phyloP scores from a whole-genome alignment of 306 rosid species.

The Cucumis melo region DNA sequence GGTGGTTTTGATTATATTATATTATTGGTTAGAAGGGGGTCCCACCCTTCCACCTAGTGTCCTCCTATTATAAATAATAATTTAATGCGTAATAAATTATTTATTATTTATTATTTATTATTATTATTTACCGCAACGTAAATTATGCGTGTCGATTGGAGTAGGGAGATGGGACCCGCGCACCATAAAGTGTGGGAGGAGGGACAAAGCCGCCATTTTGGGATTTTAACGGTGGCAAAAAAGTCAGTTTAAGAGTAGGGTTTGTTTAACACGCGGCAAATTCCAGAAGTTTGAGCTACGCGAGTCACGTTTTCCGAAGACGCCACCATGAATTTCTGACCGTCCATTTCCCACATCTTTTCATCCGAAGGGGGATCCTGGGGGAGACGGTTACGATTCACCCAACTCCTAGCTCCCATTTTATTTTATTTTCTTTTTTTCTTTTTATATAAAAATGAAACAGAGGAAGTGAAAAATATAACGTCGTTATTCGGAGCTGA shows the following conservation, averaged over 20 bases:
- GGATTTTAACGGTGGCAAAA: background rate
- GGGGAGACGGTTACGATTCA: background rate
- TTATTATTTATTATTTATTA: no score
- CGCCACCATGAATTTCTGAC: background rate
- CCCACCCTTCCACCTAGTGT: no score
- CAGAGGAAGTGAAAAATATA: background rate
- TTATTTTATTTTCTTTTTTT: background rate
- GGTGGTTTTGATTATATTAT: no score
- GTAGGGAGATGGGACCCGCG: background rate
- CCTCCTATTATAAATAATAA: no score
- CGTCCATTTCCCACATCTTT: conserved; percentile 2
- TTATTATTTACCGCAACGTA: background rate
- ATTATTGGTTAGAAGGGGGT: no score
- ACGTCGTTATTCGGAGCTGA: background rate
- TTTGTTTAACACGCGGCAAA: background rate
- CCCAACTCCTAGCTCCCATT: background rate
- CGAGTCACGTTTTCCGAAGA: background rate
- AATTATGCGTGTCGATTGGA: background rate
- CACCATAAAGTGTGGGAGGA: background rate
- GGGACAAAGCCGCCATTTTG: background rate
- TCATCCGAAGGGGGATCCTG: background rate
- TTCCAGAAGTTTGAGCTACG: background rate
- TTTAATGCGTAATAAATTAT: no score
- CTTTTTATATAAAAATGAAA: background rate
- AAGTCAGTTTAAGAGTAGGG: background rate